Base-by-base conservation (phyloP, 1,284 basidiomycete genomes). In the Mycena sp. region DNA sequence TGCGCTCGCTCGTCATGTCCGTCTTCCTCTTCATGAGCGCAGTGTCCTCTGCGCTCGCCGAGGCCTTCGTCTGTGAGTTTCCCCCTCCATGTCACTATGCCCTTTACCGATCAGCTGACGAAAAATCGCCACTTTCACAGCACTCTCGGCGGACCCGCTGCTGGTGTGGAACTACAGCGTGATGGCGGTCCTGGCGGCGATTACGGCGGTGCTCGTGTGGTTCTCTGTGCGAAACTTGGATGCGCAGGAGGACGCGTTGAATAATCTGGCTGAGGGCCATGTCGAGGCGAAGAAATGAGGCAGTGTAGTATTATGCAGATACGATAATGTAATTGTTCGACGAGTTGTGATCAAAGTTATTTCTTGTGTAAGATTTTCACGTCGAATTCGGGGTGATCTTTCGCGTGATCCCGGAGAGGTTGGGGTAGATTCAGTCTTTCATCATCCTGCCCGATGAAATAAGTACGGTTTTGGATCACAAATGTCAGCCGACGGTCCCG, bases 1-100 rank as follows among this genome's bases (percentile, higher is more conserved):
- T n/a, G n/a, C n/a, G n/a, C n/a, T 90, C 88, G 44, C 82, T 93
- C 62, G 89, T 94, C 61, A 91, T 91, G 87, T 78, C 85, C 40
- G 69, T 89, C 21, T 91, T 86, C 81, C 77, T 94, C 37, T 92
- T 95, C 80, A 89, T 78, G 74, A 84, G 74, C 37, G 91, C 92
- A n/a, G 61, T 94, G 50, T 76, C 87, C 11, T 76, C 85, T 37
- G 90, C 89, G n/a, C 52, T 92, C 45, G 84, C 85, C 49, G 89
- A 92, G 74, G 89, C 89, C 14, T 89, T 91, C 72, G 77, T 86
- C 76, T 74, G 88, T 91, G 60, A 76, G 71, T 82, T 80, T 70
- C 80, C 81, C 26, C n/a, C n/a, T n/a, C n/a, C n/a, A n/a, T n/a
- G n/a, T n/a, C 6, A 71, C 68, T 72, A 80, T 67, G 21, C 70